Conservation (phyloP, 2,329 filamentous ascomycete genomes). For the Penicillium hesseltinei region DNA sequence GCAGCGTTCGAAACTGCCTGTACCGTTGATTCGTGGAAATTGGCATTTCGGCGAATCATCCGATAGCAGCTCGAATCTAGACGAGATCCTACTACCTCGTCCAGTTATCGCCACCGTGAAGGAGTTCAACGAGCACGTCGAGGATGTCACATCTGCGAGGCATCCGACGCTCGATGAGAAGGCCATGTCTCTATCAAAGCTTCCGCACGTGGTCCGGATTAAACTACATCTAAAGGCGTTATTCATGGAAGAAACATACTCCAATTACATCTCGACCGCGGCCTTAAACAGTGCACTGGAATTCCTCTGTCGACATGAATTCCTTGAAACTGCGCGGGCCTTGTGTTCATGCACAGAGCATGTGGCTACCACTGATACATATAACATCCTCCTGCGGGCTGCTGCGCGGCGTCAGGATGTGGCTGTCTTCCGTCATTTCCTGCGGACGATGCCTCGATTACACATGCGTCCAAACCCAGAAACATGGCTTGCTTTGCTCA, state of each 20-base stretch:
- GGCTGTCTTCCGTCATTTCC: constrained; percentile 37
- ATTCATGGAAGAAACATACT: constrained; percentile 34
- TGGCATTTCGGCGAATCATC: constrained; percentile 23
- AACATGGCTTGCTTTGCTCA: constrained; percentile 45
- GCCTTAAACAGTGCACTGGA: constrained; percentile 43
- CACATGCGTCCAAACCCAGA: constrained; percentile 40
- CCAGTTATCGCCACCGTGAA: constrained; percentile 31
- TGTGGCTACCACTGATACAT: constrained; percentile 41
- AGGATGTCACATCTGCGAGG: constrained; percentile 34
- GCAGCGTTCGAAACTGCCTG: constrained; percentile 18
- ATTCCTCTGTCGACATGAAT: constrained; percentile 38
- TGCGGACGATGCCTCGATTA: constrained; percentile 40
- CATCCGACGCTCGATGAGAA: constrained; percentile 13
- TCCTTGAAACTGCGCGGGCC: constrained; percentile 29
- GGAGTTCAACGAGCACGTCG: constrained; percentile 41
- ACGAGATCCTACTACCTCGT: constrained; percentile 16
- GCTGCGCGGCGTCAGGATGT: constrained; percentile 41
- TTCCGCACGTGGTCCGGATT: constrained; percentile 18
- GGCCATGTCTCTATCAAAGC: neutral
- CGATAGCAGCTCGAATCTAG: constrained; percentile 7
- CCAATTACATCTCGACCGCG: constrained; percentile 37
- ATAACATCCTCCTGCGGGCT: constrained; percentile 45
- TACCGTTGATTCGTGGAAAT: constrained; percentile 33
- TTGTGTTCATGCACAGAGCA: constrained; percentile 39
- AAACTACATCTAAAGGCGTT: constrained; percentile 28